Evolutionary conservation across 306 rosid genomes (phyloP), one percentile per base, ranked within the genome.

Genomic region (Rosa chinensis): DNA sequence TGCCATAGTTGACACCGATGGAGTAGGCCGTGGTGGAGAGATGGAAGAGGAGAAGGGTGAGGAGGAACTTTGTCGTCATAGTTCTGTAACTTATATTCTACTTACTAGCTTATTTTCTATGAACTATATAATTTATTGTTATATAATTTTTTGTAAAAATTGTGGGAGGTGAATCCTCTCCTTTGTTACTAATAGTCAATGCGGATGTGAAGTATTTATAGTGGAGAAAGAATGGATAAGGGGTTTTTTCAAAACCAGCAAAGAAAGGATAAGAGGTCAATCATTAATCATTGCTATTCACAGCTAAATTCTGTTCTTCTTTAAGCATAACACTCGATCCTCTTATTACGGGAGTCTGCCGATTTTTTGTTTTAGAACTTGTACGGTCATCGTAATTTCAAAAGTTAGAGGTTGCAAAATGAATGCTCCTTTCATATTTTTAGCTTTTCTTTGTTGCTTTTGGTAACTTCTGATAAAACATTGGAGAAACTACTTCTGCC

Each of bases 1-100:
- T 94, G 16, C 97, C 98, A 40, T 94, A 94, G 90, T 94, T 94
- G 28, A 94, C 84, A 17, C 98, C 98, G 59, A 94, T 84, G 78
- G 91, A 75, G 77, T 61, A 16, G 0, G 63, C 93, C 40, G 86
- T 25, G 62, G 76, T 12, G 58, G 82, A 13, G 72, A 86, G 79
- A 14, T 72, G 87, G 82, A 85, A 83, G 74, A 89, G 72, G 47
- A 90, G 82, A 7, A 88, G 42, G 59, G 81, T 70, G 44, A 80
- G 32, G 68, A 80, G 66, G 45, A 66, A 45, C 28, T 37, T 53
- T 50, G 8, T 55, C 11, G 63, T n/a, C 59, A 72, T 70, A 47
- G 79, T 7, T 18, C 6, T 6, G 10, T 18, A 55, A 20, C 20
- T 50, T 2, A 50, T 50, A 50, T 16, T 16, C n/a, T 50, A 14